These are phyloP conservation scores for Yamadazyma tumulicola DNA, from an alignment of 805 yeast genomes.

Conservation along the genomic window DNA sequence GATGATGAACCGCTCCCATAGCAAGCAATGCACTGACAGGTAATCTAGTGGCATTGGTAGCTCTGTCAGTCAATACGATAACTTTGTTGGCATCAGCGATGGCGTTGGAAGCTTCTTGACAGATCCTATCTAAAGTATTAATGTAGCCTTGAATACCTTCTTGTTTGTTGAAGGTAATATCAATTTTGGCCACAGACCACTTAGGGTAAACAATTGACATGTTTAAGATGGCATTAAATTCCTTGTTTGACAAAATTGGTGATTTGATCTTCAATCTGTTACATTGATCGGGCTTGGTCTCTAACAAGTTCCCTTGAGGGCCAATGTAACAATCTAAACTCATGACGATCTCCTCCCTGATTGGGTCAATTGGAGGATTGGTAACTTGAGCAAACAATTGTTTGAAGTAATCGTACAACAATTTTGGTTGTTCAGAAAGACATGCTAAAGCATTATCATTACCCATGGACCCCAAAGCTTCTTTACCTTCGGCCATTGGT, in stretches of 20 bases:
- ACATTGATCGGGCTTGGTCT: conserved; percentile 90
- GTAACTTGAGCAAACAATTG: conserved; percentile 98
- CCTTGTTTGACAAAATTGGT: conserved; percentile 74
- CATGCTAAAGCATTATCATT: conserved; percentile 96
- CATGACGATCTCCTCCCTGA: conserved; percentile 95
- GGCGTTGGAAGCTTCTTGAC: conserved; percentile 82
- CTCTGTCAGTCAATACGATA: conserved; percentile 72
- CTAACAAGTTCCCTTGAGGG: conserved; percentile 95
- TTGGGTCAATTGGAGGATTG: conserved; percentile 98
- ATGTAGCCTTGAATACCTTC: conserved; percentile 88
- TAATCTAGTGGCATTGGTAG: conserved; percentile 56
- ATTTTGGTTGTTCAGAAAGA: conserved; percentile 85
- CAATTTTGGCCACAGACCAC: conserved; percentile 81
- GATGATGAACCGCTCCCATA: conserved; percentile 96
- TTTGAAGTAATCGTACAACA: conserved; percentile 90
- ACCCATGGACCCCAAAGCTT: conserved; percentile 98
- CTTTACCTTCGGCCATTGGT: conserved; percentile 96
- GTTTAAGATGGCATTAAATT: conserved; percentile 70
- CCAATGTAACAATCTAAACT: conserved; percentile 95
- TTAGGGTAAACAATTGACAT: conserved; percentile 75
- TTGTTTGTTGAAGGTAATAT: conserved; percentile 78
- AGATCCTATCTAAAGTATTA: conserved; percentile 78
- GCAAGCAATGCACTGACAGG: conserved; percentile 88
- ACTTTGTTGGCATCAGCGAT: conserved; percentile 73
- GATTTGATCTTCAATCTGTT: conserved; percentile 78